These are phyloP conservation scores for Cercophora samala DNA, from an alignment of 495 filamentous ascomycete species.

Conservation along the genomic window DNA sequence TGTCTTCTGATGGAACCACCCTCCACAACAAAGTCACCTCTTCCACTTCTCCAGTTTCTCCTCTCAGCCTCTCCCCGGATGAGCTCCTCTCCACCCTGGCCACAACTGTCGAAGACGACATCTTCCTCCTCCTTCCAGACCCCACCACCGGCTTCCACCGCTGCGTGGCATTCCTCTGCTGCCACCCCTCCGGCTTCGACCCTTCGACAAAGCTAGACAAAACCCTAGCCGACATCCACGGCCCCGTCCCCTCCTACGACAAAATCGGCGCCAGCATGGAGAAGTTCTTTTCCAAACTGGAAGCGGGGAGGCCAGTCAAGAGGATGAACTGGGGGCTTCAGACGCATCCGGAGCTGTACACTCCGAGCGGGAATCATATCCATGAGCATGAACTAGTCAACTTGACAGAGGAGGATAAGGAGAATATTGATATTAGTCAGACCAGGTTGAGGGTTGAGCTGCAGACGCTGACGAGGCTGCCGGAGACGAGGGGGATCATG, in stretches of 20 bases:
- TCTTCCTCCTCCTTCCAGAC: slow-evolving; percentile 65
- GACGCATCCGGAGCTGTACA: slow-evolving; percentile 54
- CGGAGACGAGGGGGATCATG: slow-evolving; percentile 60
- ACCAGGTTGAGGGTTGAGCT: slow-evolving; percentile 65
- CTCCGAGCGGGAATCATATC: slow-evolving; percentile 50
- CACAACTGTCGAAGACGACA: slow-evolving; percentile 67
- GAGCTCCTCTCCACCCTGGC: slow-evolving; percentile 50
- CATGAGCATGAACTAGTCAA: slow-evolving; percentile 40
- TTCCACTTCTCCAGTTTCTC: slow-evolving; percentile 41
- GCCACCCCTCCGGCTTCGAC: slow-evolving; percentile 72
- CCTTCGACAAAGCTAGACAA: slow-evolving; percentile 61
- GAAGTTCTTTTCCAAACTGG: slow-evolving; percentile 61
- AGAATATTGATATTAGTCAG: slow-evolving; percentile 49
- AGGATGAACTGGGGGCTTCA: slow-evolving; percentile 66
- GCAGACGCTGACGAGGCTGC: slow-evolving; percentile 73
- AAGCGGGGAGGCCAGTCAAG: slow-evolving; percentile 53
- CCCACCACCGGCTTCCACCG: slow-evolving; percentile 47
- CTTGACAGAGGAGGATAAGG: slow-evolving; percentile 32
- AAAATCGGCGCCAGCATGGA: slow-evolving; percentile 77
- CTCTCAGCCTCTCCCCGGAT: slow-evolving; percentile 26
- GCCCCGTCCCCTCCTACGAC: slow-evolving; percentile 65
- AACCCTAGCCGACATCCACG: slow-evolving; percentile 64
- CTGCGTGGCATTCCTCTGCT: slow-evolving; percentile 64
- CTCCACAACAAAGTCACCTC: slow-evolving; percentile 49
- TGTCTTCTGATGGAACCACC: slow-evolving; percentile 24